Evolutionary conservation across 1,139 yeast species (phyloP), one percentile per base, ranked within the genome.

Genomic region (Taphrina flavorubra): DNA sequence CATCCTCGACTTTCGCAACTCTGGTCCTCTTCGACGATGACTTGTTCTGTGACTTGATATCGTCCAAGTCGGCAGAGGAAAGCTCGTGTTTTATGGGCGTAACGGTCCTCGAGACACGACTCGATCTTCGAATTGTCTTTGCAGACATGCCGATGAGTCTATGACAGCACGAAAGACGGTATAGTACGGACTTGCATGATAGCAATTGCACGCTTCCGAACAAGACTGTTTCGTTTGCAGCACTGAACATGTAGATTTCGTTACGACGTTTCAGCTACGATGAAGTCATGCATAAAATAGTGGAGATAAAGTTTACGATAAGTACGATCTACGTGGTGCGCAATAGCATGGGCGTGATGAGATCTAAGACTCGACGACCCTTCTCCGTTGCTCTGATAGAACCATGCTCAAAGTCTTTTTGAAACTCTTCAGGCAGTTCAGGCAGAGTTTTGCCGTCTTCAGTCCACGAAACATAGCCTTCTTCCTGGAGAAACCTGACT

Each of bases 341-440:
- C 7, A 56, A 49, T 1, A 56, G 37, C 49, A 37, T 37, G 5
- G 62, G 53, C 11, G 53, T 42, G 53, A 58, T 58, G 42, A 58
- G 51, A 58, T 58, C 62, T 6, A 58, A 40, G 8, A 58, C 25
- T n/a, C 62, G 42, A 31, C 53, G 62, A 11, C 65, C 65, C 36
- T 20, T 47, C 65, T 60, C 65, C 16, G 57, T 60, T 10, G 65
- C 57, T 20, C 49, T 31, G 18, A 60, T 36, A 10, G 31, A 16
- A 8, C 65, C 65, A 25, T 47, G 8, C n/a, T n/a, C 11, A 25
- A 36, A 60, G 49, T 14, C 42, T 10, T 31, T 14, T 36, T 25
- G 65, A 36, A 8, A 51, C 20, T 60, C 65, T 36, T 5, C 11
- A 11, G 57, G 65, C 11, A 47, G 25, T 6, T n/a, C 31, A n/a